These are phyloP conservation scores for Cyclotella choctawhatcheeana DNA, from an alignment of 108 stramenopile species.

Conservation along the genomic window DNA sequence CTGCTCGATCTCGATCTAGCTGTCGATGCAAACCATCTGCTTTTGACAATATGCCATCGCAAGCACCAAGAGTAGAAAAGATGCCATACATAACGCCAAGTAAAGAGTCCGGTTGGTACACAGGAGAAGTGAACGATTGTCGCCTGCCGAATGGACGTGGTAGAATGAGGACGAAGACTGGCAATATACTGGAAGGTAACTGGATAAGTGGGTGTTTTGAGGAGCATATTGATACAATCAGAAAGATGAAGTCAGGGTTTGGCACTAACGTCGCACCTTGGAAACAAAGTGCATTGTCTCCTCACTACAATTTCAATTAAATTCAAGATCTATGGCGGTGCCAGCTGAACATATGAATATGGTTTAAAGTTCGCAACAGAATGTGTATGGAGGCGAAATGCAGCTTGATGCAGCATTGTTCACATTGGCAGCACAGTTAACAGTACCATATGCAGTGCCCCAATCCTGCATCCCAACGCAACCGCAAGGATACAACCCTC, in stretches of 20 bases:
- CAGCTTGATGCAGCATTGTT: too few relatives aligned
- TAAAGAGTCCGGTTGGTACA: slow-evolving; percentile 59
- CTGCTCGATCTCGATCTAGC: not conserved
- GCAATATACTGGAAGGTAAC: slow-evolving; percentile 11
- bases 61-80: slow-evolving; percentile 2
- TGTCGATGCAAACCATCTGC: not conserved
- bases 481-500: too few relatives aligned
- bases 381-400: too few relatives aligned
- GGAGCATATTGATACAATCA: slow-evolving; percentile 13
- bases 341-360: too few relatives aligned
- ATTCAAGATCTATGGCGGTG: too few relatives aligned
- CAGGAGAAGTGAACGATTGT: slow-evolving; percentile 51
- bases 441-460: too few relatives aligned
- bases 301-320: not conserved
- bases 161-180: slow-evolving; percentile 53
- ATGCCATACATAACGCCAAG: slow-evolving; percentile 48
- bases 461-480: too few relatives aligned
- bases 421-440: too few relatives aligned
- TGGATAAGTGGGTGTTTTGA: slow-evolving; percentile 30
- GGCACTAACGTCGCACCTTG: slow-evolving; percentile 11
- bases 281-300: not conserved
- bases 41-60: not conserved
- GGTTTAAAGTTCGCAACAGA: too few relatives aligned
- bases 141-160: slow-evolving; percentile 60
- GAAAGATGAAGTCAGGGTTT: slow-evolving; percentile 14